Conservation (phyloP, 208 protist genomes). For the Borovskyia barvae region DNA sequence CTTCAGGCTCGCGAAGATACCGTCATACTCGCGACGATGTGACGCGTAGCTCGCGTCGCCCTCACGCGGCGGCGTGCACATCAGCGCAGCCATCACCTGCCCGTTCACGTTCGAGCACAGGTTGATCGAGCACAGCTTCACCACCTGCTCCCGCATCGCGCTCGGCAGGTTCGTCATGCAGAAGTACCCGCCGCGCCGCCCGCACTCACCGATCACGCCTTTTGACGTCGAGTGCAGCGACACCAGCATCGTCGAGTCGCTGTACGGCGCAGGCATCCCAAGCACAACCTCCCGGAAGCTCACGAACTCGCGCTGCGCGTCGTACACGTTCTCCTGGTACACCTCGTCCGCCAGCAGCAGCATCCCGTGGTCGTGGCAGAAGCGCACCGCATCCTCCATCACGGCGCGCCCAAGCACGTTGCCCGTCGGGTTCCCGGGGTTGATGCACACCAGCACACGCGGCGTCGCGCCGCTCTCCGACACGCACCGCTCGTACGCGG, state of each 20-base stretch:
- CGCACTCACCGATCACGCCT: constrained; percentile 98
- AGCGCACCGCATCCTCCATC: constrained; percentile 82
- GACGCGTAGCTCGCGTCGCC: constrained; percentile 90
- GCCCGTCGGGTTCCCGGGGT: constrained; percentile 99
- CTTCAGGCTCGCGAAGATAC: constrained; percentile 70
- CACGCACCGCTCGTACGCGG: constrained; percentile 51
- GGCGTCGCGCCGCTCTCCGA: constrained; percentile 71
- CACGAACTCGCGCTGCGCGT: constrained; percentile 82
- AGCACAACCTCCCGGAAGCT: constrained; percentile 87
- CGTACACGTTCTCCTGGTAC: constrained; percentile 99
- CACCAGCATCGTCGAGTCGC: constrained; percentile 54
- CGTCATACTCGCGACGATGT: constrained; percentile 84
- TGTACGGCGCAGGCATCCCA: constrained; percentile 62
- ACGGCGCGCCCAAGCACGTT: constrained; percentile 69
- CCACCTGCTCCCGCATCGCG: constrained; percentile 83
- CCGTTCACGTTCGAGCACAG: constrained; percentile 97
- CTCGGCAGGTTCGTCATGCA: constrained; percentile 81
- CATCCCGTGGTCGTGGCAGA: constrained; percentile 70
- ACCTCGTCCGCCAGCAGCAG: constrained; percentile 99
- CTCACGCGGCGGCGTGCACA: constrained; percentile 93
- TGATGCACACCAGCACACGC: constrained; percentile 97
- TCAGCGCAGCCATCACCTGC: constrained; percentile 94
- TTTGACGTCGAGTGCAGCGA: constrained; percentile 99
- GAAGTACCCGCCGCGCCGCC: constrained; percentile 98
- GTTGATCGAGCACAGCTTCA: constrained; percentile 95